Evolutionary conservation across 192 early-diverging fungal genomes (phyloP).

Genomic region (Lobosporangium transversale): DNA sequence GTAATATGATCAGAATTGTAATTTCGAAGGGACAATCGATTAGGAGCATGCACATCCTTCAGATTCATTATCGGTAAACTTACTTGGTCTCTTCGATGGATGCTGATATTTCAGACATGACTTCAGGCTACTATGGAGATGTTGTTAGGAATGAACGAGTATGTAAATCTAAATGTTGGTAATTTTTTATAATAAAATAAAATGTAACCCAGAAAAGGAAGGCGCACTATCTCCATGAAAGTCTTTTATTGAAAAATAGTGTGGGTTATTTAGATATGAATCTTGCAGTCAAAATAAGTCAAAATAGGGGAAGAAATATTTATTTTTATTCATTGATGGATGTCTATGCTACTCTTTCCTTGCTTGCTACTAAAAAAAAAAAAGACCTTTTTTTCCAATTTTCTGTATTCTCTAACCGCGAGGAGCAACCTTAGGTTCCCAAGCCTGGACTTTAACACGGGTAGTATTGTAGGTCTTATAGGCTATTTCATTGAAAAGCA

Average conservation of each 20-base stretch:
- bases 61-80: neutral
- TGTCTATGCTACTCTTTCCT: too few relatives aligned
- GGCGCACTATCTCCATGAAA: too few relatives aligned
- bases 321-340: too few relatives aligned
- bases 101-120: conserved; percentile 47
- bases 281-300: too few relatives aligned
- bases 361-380: too few relatives aligned
- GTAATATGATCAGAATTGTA: neutral
- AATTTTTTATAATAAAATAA: too few relatives aligned
- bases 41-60: neutral
- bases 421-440: conserved; percentile 61
- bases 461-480: conserved; percentile 71
- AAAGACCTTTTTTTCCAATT: neutral
- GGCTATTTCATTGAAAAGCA: conserved; percentile 32
- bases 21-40: neutral
- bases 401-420: conserved; percentile 30
- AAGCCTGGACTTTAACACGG: conserved; percentile 61
- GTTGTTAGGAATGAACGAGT: too few relatives aligned
- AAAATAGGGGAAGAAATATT: too few relatives aligned
- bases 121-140: neutral
- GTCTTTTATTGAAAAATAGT: too few relatives aligned
- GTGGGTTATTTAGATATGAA: too few relatives aligned
- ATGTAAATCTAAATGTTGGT: too few relatives aligned
- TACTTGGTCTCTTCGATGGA: conserved; percentile 68
- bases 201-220: too few relatives aligned